Conservation (phyloP, 345 rosid species). For the Brassica juncea region DNA sequence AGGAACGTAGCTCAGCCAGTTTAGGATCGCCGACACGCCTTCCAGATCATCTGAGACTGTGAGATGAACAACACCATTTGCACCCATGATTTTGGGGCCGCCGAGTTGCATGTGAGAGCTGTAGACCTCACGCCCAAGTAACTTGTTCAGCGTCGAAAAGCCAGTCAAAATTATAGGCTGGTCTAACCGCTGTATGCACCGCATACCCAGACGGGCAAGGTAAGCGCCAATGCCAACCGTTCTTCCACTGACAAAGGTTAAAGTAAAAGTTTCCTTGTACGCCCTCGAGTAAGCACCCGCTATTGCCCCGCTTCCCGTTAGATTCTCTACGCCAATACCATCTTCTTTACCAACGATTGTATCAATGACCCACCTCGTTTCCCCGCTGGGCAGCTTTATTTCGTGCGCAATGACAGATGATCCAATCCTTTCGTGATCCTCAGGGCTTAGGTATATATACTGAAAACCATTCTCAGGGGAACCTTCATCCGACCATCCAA, state of each 20-base stretch:
- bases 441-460: conserved; percentile 77
- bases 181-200: conserved; percentile 98
- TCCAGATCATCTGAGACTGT: conserved; percentile 97
- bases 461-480: conserved; percentile 94
- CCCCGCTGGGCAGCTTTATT: conserved; percentile 70
- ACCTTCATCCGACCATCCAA: conserved; percentile 89
- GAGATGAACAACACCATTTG: conserved; percentile 96
- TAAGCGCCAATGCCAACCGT: conserved; percentile 99
- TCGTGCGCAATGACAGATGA: conserved; percentile 89
- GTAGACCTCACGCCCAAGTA: conserved; percentile 98
- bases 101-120: conserved; percentile 99
- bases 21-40: conserved; percentile 89
- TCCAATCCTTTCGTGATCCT: conserved; percentile 66
- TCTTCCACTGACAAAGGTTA: conserved; percentile 93
- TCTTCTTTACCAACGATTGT: conserved; percentile 95
- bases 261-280: conserved; percentile 89
- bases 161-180: conserved; percentile 99
- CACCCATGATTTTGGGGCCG: conserved; percentile 99
- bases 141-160: conserved; percentile 95
- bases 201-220: conserved; percentile 96
- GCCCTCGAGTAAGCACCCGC: conserved; percentile 99
- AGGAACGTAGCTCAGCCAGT: conserved; percentile 94
- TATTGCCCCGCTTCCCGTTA: conserved; percentile 97
- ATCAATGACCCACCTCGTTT: conserved; percentile 90
- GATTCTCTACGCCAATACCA: conserved; percentile 94